phyloP scores from a whole-genome alignment of 768 basidiomycete genomes.

The Trametes gibbosa region DNA sequence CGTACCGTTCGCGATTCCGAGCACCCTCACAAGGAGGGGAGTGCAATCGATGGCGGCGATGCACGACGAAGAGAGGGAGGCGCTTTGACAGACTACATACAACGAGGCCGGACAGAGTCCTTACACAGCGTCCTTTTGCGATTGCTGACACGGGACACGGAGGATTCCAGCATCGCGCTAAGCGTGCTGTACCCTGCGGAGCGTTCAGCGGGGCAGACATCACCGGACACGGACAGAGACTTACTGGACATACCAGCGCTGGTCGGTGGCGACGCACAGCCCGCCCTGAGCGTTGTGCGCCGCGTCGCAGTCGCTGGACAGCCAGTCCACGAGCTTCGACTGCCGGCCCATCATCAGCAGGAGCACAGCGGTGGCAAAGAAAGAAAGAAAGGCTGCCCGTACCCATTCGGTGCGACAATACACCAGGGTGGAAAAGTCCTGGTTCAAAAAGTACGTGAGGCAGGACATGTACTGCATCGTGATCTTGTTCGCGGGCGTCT shows the following conservation, averaged over 20 bases:
- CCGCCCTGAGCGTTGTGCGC: slow-evolving; percentile 51
- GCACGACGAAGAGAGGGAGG: no score
- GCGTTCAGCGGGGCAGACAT: no score
- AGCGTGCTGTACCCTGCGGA: no score
- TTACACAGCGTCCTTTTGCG: no score
- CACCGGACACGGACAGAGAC: slow-evolving; percentile 15
- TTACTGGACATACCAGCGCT: slow-evolving; percentile 50
- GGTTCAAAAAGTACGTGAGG: slow-evolving; percentile 49
- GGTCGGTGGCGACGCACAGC: slow-evolving; percentile 44
- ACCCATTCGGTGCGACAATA: slow-evolving; percentile 51
- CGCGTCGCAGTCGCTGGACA: slow-evolving; percentile 47
- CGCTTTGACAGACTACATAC: no score
- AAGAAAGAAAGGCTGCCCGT: no score
- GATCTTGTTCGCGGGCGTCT: slow-evolving; percentile 36
- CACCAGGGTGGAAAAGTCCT: slow-evolving; percentile 36
- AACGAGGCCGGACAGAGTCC: no score
- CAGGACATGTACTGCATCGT: slow-evolving; percentile 42
- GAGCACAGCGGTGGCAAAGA: background rate
- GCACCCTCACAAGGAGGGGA: no score
- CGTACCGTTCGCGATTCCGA: no score
- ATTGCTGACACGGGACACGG: no score
- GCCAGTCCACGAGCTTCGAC: slow-evolving; percentile 32
- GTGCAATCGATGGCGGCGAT: no score
- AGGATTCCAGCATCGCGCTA: no score
- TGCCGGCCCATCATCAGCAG: slow-evolving; percentile 16